Evolutionary conservation across 257 asterid genomes (phyloP).

Genomic region (Cinchona pubescens): DNA sequence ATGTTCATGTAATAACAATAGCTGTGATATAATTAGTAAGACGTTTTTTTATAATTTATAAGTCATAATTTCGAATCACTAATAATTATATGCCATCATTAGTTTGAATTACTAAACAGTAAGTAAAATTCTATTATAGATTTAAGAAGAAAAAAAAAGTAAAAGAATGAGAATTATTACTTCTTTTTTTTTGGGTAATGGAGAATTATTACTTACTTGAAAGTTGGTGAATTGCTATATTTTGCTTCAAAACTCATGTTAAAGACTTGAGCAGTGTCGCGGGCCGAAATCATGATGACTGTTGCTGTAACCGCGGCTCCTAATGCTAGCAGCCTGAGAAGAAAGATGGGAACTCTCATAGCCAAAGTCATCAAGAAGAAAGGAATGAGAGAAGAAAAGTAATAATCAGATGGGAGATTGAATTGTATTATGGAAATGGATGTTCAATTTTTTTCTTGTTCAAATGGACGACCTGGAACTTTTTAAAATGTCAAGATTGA

Average conservation of each 20-base stretch:
- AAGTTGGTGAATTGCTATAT: conserved; percentile 61
- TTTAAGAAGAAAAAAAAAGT: no score
- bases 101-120: no score
- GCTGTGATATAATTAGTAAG: no score
- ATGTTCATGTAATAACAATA: no score
- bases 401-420: not conserved
- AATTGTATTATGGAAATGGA: not conserved
- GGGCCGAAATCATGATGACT: conserved; percentile 59
- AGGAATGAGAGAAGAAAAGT: not conserved
- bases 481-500: conserved; percentile 4
- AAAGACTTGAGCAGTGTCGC: conserved; percentile 54
- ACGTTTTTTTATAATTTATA: no score
- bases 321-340: conserved; percentile 71
- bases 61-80: no score
- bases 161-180: not conserved
- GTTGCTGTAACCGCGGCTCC: conserved; percentile 55
- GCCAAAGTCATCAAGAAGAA: conserved; percentile 38
- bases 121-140: no score
- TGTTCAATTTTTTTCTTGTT: not conserved
- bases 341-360: conserved; percentile 43
- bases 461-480: not conserved
- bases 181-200: no score
- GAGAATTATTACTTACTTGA: conserved; percentile 65
- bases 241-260: conserved; percentile 69
- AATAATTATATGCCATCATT: no score